phyloP scores from a whole-genome alignment of 106 monocot genomes.

The Platanthera zijinensis region DNA sequence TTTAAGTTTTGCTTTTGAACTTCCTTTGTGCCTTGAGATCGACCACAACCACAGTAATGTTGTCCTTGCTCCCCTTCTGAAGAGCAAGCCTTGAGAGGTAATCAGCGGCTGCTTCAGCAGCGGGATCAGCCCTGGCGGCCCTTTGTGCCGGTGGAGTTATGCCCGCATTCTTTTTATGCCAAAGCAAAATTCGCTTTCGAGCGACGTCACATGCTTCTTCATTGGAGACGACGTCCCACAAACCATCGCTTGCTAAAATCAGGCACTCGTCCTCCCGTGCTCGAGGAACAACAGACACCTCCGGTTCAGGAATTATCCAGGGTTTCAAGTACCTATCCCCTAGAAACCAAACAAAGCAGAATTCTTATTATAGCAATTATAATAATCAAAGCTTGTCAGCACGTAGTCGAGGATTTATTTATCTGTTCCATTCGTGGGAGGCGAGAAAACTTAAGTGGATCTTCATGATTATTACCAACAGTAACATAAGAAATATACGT shows the following conservation, averaged over 20 bases:
- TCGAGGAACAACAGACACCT: constrained; percentile 37
- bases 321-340: constrained; percentile 75
- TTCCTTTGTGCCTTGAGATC: constrained; percentile 9
- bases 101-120: constrained; percentile 62
- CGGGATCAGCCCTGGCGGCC: constrained; percentile 27
- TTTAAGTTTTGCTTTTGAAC: constrained; percentile 4
- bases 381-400: no score
- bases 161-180: constrained; percentile 57
- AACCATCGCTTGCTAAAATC: constrained; percentile 58
- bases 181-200: constrained; percentile 42
- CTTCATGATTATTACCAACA: no score
- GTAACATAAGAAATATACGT: no score
- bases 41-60: constrained; percentile 54
- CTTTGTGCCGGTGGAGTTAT: constrained; percentile 4
- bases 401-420: no score
- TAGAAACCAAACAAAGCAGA: constrained; percentile 11
- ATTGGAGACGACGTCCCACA: constrained; percentile 60
- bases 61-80: constrained; percentile 75
- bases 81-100: constrained; percentile 47
- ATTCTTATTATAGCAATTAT: no score
- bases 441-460: no score
- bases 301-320: constrained; percentile 64
- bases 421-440: no score
- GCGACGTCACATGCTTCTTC: constrained; percentile 56
- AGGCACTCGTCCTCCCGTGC: constrained; percentile 58